Evolutionary conservation across 768 basidiomycete genomes (phyloP).

Genomic region (Boletus rubroflammeus): DNA sequence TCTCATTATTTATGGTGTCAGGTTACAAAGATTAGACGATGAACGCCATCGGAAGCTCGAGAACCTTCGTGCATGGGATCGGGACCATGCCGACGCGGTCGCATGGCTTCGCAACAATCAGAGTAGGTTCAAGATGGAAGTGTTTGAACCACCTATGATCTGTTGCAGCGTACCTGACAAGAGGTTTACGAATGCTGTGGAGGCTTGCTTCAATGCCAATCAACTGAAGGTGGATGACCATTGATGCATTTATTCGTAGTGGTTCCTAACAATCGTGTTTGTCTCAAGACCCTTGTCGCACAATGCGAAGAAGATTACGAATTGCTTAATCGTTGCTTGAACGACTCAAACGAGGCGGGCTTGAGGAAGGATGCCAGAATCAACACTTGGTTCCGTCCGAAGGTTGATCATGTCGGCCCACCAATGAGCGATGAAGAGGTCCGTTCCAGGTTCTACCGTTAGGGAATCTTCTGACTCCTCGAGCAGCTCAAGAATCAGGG

Average conservation of each 20-base stretch:
- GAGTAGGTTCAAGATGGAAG: constrained; percentile 66
- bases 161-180: constrained; percentile 64
- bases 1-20: constrained; percentile 24
- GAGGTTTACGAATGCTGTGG: constrained; percentile 63
- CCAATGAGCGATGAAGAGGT: constrained; percentile 65
- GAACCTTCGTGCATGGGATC: constrained; percentile 50
- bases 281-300: constrained; percentile 72
- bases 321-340: constrained; percentile 61
- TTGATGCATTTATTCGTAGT: neutral
- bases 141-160: constrained; percentile 85
- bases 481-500: constrained; percentile 54
- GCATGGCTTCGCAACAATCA: constrained; percentile 69
- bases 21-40: constrained; percentile 53
- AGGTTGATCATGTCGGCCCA: constrained; percentile 38
- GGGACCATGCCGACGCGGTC: constrained; percentile 59
- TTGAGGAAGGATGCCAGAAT: constrained; percentile 50
- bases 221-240: constrained; percentile 57
- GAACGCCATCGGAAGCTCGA: constrained; percentile 57
- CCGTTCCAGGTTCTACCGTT: constrained; percentile 7
- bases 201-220: constrained; percentile 58
- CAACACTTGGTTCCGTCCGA: constrained; percentile 63
- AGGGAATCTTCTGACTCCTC: neutral
- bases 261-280: neutral
- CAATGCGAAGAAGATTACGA: constrained; percentile 82
- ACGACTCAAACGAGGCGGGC: constrained; percentile 54